Base-by-base conservation (phyloP, 2,329 filamentous ascomycete genomes). In the Diplodia corticola region DNA sequence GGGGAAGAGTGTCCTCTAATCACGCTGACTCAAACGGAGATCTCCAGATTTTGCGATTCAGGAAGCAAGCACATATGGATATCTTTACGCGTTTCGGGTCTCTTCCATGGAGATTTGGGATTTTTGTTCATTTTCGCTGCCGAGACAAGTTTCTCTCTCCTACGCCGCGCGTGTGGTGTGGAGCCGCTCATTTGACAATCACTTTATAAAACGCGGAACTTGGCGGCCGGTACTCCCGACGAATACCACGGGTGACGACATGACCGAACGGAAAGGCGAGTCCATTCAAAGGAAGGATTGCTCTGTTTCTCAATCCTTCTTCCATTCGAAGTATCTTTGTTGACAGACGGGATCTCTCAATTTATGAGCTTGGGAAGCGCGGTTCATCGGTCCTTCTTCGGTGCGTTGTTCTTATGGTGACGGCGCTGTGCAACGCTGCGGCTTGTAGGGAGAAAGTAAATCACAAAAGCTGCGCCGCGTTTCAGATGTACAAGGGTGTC, bases 401-500 rank as follows among this genome's bases (percentile, higher is more conserved):
- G 51, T 20, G 51, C 10, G 33, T 17, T 12, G 51, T 4, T 20
- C 30, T 9, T 5, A 15, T 44, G 53, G 55, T 35, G 26, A 49
- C 46, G 37, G 54, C 10, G 22, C 54, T 24, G 22, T 13, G 24
- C 35, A 54, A 35, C 17, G 5, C n/a, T 54, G 40, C 22, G 57
- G 40, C 40, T 61, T 49, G 40, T 48, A 48, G 44, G 40, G 26
- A 49, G 13, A 35, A 26, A 49, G 30, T 33, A 10, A 33, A 12
- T 33, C 24, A 12, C 15, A n/a, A 17, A 40, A 22, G 17, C 4
- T 57, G 24, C 26, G 15, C 15, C 15, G 53, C 37, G 57, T 61
- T 61, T 61, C 57, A 61, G 9, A n/a, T 61, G 26, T 49, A 61
- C 40, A 13, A 49, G 57, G 40, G 57, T 44, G 5, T 61, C 57